Conservation (phyloP, 75 land plant species). For the Azolla pinnata region DNA sequence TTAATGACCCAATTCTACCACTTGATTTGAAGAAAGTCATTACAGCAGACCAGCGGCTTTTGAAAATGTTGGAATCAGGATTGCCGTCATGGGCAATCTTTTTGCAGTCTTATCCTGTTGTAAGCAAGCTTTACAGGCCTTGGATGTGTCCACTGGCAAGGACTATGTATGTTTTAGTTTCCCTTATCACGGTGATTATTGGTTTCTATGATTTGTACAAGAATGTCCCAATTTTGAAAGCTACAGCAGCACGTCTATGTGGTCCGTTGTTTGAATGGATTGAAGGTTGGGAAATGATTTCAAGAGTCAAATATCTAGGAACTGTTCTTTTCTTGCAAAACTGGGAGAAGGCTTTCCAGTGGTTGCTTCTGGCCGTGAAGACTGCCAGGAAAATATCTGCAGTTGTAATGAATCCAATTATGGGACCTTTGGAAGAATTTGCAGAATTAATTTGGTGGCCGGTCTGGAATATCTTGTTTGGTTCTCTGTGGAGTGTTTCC, state of each 20-base stretch:
- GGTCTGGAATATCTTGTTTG: slow-evolving; percentile 38
- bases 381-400: slow-evolving; percentile 35
- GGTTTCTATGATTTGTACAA: slow-evolving; percentile 96
- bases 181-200: slow-evolving; percentile 69
- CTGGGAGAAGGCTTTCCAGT: slow-evolving; percentile 61
- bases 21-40: slow-evolving; percentile 53
- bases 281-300: slow-evolving; percentile 78
- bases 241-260: slow-evolving; percentile 52
- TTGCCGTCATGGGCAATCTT: slow-evolving; percentile 92
- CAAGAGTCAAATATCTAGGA: slow-evolving; percentile 72
- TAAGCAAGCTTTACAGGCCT: slow-evolving; percentile 71
- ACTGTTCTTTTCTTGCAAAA: slow-evolving; percentile 88
- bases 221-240: slow-evolving; percentile 86
- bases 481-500: slow-evolving; percentile 19
- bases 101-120: slow-evolving; percentile 83
- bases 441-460: slow-evolving; percentile 42
- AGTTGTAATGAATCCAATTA: slow-evolving; percentile 44
- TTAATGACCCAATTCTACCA: slow-evolving; percentile 60
- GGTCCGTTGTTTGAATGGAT: slow-evolving; percentile 92
- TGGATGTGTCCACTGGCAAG: slow-evolving; percentile 91
- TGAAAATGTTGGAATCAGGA: slow-evolving; percentile 77
- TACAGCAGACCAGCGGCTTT: slow-evolving; percentile 59
- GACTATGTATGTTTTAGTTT: slow-evolving; percentile 63
- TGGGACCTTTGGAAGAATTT: slow-evolving; percentile 45
- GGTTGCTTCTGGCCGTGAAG: slow-evolving; percentile 40